Base-by-base conservation (phyloP, 495 filamentous ascomycete genomes). In the Extremus antarcticus region DNA sequence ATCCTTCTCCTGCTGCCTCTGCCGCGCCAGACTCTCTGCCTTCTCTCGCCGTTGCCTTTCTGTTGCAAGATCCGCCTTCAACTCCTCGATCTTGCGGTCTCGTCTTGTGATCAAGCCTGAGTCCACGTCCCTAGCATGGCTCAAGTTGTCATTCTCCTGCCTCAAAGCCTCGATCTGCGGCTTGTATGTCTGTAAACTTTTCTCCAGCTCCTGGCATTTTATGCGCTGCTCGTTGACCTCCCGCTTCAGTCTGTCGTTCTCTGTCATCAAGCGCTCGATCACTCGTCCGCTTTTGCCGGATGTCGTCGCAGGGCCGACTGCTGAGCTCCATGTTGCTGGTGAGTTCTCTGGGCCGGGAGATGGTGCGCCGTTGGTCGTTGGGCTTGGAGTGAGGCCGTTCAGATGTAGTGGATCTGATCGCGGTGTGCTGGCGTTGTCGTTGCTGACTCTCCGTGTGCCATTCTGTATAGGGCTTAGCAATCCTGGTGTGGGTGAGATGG, bases 211-310 rank as follows among this genome's bases (percentile, higher is more conserved):
- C 47, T 72, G 68, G 20, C 61, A 39, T 39, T 61, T 58, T 8
- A 85, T 74, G 25, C 78, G 79, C 65, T 90, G 84, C 21, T 90
- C 74, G 54, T 83, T 78, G 51, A 89, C 78, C 57, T 95, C 90
- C 40, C 90, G 82, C 55, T 82, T 87, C 45, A 94, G 71, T 24
- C 83, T 79, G 49, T 94, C 90, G 62, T 91, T 92, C 60, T 96
- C 90, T 35, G 84, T 86, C 70, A 92, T 88, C 32, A 96, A 68
- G 52, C 81, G 80, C 66, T 95, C 89, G 63, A 96, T 95, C 15
- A 96, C 90, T 15, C 90, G 80, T n/a, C 90, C 89, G 1, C 86
- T 92, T 71, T 95, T 95, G 54, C 90, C 90, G 2, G 47, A 51
- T 0, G 86, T 79, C 10, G 81, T 82, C 25, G 88, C 88, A 51